Evolutionary conservation across 2,329 filamentous ascomycete species (phyloP).

Genomic region (Fusarium globosum): DNA sequence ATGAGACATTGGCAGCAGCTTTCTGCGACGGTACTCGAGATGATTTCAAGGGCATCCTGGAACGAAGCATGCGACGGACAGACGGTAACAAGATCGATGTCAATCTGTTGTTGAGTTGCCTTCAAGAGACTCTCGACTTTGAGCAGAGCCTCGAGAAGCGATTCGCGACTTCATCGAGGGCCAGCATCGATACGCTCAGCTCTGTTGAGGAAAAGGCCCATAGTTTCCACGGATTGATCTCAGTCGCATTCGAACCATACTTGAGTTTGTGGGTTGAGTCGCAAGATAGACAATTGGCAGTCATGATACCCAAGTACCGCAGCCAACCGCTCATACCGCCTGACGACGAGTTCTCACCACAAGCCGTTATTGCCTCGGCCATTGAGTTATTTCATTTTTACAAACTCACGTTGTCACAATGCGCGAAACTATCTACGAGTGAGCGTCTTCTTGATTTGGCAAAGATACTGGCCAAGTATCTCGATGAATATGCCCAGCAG

Average conservation of each 20-base stretch:
- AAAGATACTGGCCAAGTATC: conserved; percentile 87
- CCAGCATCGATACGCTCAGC: conserved; percentile 89
- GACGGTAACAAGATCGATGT: conserved; percentile 88
- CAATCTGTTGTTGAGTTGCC: conserved; percentile 84
- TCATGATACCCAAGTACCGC: conserved; percentile 88
- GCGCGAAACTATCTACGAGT: conserved; percentile 95
- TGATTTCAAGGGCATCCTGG: conserved; percentile 93
- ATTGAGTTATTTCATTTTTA: conserved; percentile 99
- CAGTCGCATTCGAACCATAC: conserved; percentile 96
- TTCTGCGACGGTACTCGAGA: conserved; percentile 97
- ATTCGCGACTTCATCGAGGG: conserved; percentile 78
- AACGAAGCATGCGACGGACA: conserved; percentile 82
- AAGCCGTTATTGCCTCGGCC: conserved; percentile 90
- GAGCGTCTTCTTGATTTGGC: conserved; percentile 86
- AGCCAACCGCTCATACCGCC: conserved; percentile 80
- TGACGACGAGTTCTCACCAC: conserved; percentile 92
- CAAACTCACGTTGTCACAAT: conserved; percentile 90
- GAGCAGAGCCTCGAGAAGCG: conserved; percentile 90
- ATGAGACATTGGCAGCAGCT: conserved; percentile 87
- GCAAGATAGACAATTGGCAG: conserved; percentile 87
- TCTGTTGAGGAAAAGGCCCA: conserved; percentile 80
- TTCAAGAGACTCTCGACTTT: conserved; percentile 97
- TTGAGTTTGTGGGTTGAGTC: conserved; percentile 97
- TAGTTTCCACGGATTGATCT: conserved; percentile 90
- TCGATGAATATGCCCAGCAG: conserved; percentile 95